These are phyloP conservation scores for Podospora australis DNA, from an alignment of 495 filamentous ascomycete genomes.

Conservation along the genomic window DNA sequence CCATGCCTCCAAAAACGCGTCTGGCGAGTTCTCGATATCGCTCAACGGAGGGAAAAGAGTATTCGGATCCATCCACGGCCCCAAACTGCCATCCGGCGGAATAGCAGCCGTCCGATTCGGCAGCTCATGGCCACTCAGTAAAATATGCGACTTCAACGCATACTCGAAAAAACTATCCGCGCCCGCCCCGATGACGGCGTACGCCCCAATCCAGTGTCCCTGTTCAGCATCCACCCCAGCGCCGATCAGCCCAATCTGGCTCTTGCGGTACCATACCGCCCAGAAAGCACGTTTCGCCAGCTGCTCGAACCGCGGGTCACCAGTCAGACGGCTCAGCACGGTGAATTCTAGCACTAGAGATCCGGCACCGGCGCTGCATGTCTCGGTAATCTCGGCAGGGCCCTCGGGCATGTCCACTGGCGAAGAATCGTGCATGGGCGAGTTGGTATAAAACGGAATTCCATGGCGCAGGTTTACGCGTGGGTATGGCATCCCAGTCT, in stretches of 20 bases:
- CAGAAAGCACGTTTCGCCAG: conserved; percentile 89
- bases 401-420: conserved; percentile 27
- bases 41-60: conserved; percentile 52
- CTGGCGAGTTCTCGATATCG: conserved; percentile 61
- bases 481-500: conserved; percentile 89
- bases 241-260: conserved; percentile 79
- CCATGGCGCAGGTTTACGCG: conserved; percentile 89
- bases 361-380: conserved; percentile 91
- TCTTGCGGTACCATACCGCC: conserved; percentile 85
- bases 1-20: conserved; percentile 79
- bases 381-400: conserved; percentile 77
- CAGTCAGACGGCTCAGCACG: conserved; percentile 80
- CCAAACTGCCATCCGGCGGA: conserved; percentile 34
- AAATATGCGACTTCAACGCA: conserved; percentile 84
- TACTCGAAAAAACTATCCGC: conserved; percentile 99
- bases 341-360: conserved; percentile 92
- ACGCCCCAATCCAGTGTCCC: conserved; percentile 81
- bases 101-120: conserved; percentile 42
- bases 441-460: conserved; percentile 83
- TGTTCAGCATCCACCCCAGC: conserved; percentile 88
- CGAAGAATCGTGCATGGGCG: conserved; percentile 52
- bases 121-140: conserved; percentile 66
- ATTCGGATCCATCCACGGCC: conserved; percentile 52
- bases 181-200: conserved; percentile 87
- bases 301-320: conserved; percentile 78